Conservation (phyloP, 371 early-diverging fungal species). For the Apophysomyces elegans region DNA sequence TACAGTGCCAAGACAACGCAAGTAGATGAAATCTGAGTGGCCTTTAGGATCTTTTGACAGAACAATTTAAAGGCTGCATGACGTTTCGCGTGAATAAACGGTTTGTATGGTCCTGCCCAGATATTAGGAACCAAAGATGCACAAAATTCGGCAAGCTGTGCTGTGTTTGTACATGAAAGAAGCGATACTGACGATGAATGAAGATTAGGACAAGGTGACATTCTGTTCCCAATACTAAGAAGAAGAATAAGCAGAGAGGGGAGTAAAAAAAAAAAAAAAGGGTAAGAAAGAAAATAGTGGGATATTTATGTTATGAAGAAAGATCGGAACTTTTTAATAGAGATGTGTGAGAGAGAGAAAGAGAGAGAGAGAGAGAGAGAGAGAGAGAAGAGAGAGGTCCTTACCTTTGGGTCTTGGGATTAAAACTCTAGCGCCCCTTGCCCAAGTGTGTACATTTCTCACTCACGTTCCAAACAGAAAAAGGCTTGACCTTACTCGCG, state of each 20-base stretch:
- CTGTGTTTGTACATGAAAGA: conserved; percentile 31
- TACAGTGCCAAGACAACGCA: conserved; percentile 45
- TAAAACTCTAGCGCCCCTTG: conserved; percentile 12
- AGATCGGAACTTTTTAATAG: conserved; percentile 15
- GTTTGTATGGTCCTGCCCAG: conserved; percentile 42
- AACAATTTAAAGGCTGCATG: conserved; percentile 46
- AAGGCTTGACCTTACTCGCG: conserved; percentile 1
- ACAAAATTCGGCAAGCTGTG: conserved; percentile 48
- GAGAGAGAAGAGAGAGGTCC: not conserved
- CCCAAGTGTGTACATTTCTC: not conserved
- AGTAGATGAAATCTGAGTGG: conserved; percentile 51
- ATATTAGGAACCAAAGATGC: conserved; percentile 52
- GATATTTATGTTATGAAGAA: conserved; percentile 13
- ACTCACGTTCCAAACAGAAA: conserved; percentile 10
- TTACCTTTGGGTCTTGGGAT: conserved; percentile 7
- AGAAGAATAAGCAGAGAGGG: conserved; percentile 10
- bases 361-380: not conserved
- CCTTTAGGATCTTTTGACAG: conserved; percentile 55
- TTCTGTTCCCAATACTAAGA: not conserved
- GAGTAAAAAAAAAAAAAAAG: conserved; percentile 12
- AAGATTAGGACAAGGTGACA: conserved; percentile 14
- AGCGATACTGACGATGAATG: conserved; percentile 16
- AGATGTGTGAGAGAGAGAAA: not conserved
- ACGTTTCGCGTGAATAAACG: conserved; percentile 36
- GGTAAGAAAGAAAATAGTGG: conserved; percentile 9